Evolutionary conservation across 108 stramenopile species (phyloP).

Genomic region (Skeletonema marinoi): DNA sequence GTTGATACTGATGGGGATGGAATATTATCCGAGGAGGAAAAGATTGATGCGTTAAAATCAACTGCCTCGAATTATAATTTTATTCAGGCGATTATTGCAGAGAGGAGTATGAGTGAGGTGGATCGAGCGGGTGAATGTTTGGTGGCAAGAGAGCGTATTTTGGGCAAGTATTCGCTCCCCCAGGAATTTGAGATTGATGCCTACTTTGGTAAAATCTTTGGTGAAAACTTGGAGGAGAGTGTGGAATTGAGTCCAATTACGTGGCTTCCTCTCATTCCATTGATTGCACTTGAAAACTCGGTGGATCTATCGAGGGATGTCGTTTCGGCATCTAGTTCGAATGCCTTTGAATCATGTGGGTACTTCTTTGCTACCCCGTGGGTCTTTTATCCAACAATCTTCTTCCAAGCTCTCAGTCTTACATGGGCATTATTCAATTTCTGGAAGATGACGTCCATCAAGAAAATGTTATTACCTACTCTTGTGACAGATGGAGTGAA

Average conservation of each 20-base stretch:
- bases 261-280: slow-evolving; percentile 45
- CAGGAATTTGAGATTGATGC: slow-evolving; percentile 23
- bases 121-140: slow-evolving; percentile 35
- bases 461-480: slow-evolving; percentile 41
- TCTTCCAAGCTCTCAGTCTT: slow-evolving; percentile 4
- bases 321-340: slow-evolving; percentile 29
- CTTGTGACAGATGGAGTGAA: slow-evolving; percentile 23
- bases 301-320: slow-evolving; percentile 39
- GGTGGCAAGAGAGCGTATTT: slow-evolving; percentile 36
- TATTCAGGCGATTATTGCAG: neutral
- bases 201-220: slow-evolving; percentile 49
- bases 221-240: slow-evolving; percentile 43
- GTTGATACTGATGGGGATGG: slow-evolving; percentile 49
- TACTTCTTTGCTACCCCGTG: slow-evolving; percentile 35
- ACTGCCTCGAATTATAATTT: neutral
- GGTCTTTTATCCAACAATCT: slow-evolving; percentile 26
- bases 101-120: neutral
- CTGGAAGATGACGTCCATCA: slow-evolving; percentile 46
- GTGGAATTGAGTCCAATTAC: slow-evolving; percentile 33
- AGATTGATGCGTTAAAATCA: slow-evolving; percentile 14
- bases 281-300: slow-evolving; percentile 37
- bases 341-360: slow-evolving; percentile 42
- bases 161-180: slow-evolving; percentile 8
- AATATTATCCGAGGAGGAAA: slow-evolving; percentile 33
- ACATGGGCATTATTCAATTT: slow-evolving; percentile 45